Evolutionary conservation across 345 rosid genomes (phyloP).

Genomic region (Dovyalis caffra): DNA sequence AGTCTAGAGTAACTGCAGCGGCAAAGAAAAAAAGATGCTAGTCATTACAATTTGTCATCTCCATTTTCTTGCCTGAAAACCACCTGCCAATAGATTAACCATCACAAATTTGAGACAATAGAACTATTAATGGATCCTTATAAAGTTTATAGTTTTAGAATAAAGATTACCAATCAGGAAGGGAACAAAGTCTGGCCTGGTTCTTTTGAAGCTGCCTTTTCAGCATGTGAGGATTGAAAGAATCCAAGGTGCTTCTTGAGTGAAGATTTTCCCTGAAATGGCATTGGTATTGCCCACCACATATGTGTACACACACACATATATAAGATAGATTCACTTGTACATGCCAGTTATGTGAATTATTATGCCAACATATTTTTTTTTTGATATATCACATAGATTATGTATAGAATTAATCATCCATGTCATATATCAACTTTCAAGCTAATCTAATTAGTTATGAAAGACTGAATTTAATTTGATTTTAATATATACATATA

Average conservation of each 20-base stretch:
- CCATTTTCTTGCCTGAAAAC: constrained; percentile 44
- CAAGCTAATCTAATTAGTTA: no score
- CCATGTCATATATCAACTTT: no score
- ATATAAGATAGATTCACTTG: no score
- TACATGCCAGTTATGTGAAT: no score
- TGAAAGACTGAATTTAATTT: no score
- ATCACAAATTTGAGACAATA: constrained; percentile 10
- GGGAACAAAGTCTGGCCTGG: constrained; percentile 24
- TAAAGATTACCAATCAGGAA: not conserved
- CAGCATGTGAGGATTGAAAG: constrained; percentile 36
- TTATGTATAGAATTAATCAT: no score
- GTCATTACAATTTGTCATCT: constrained; percentile 32
- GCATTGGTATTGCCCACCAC: constrained; percentile 1
- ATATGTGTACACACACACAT: no score
- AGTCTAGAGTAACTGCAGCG: constrained; percentile 25
- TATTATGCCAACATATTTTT: no score
- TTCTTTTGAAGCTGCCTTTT: constrained; percentile 38
- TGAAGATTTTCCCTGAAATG: constrained; percentile 48
- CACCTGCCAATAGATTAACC: constrained; percentile 34
- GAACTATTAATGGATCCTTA: not conserved
- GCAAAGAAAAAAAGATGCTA: constrained; percentile 27
- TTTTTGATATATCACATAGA: no score
- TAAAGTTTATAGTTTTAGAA: not conserved
- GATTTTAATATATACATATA: no score
- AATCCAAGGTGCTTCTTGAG: constrained; percentile 41